Evolutionary conservation across 2,329 filamentous ascomycete species (phyloP), one percentile per base, ranked within the genome.

Genomic region (Dryadomyces quercivorus): DNA sequence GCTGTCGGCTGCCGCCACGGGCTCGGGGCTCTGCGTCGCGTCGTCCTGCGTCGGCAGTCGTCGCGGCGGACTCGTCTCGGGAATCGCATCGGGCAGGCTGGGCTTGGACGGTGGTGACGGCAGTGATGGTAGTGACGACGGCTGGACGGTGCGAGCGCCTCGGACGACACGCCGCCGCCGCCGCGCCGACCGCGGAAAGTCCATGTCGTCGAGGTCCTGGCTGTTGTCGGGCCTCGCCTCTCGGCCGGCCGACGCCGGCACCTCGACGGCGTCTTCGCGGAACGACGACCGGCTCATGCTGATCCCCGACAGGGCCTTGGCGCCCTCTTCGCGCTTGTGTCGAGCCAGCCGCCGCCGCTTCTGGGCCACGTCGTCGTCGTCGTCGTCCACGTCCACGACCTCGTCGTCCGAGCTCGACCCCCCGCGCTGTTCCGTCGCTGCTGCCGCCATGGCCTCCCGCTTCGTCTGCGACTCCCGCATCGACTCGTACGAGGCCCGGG

Each of bases 381-480:
- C n/a, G n/a, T n/a, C n/a, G n/a, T n/a, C n/a, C n/a, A n/a, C n/a
- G n/a, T n/a, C 42, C 5, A 64, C 59, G 1, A 64, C 59, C 1
- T 62, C 60, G n/a, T 66, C 60, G 3, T 63, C 65, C 2, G 62
- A 62, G 18, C 55, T 58, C 5, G 55, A 56, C 18, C 16, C 56
- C 2, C 9, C 36, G 10, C 9, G 36, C 9, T 16, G 36, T 40
- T 16, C 36, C 15, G 36, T 3, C 15, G 36, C 5, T 15, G 36
- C 36, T 40, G 36, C 36, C 12, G 59, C 60, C 7, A n/a, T n/a
- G n/a, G 55, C 59, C 21, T 63, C 60, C 9, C 64, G 57, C 36
- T 71, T 66, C 58, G 74, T 68, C 50, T 76, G 74, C 0, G 74
- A 76, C 50, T 70, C 66, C 46, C 67, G 65, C 71, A 75, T 72